These are phyloP conservation scores for Russula brevipes DNA, from an alignment of 768 basidiomycete species.

Conservation along the genomic window DNA sequence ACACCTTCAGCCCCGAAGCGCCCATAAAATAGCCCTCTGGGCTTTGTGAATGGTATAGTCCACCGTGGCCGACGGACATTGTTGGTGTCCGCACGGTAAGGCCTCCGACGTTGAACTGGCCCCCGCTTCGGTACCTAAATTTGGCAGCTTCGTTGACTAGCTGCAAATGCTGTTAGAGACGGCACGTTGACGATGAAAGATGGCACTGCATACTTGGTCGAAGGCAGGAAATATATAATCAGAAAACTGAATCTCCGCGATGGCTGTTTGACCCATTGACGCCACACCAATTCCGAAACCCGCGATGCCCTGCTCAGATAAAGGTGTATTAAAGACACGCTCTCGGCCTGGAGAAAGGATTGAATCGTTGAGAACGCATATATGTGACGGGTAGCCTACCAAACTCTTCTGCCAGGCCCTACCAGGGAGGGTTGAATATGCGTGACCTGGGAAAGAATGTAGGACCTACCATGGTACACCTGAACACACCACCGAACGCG, in stretches of 20 bases:
- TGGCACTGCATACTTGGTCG: conserved; percentile 61
- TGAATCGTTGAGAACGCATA: neutral
- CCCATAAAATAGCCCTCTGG: conserved; percentile 95
- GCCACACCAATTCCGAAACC: conserved; percentile 93
- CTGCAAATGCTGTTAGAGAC: conserved; percentile 34
- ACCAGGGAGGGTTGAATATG: conserved; percentile 3
- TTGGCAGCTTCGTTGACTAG: conserved; percentile 96
- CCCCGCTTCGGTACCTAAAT: conserved; percentile 84
- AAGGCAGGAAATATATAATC: conserved; percentile 95
- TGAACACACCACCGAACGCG: conserved; percentile 90
- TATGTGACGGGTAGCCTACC: conserved; percentile 43
- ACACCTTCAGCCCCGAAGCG: conserved; percentile 81
- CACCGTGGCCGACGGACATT: conserved; percentile 90
- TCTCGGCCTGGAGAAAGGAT: conserved; percentile 56
- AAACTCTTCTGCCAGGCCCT: conserved; percentile 91
- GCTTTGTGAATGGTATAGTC: conserved; percentile 90
- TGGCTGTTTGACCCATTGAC: conserved; percentile 89
- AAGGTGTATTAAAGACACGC: conserved; percentile 91
- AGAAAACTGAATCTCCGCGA: conserved; percentile 89
- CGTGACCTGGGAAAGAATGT: neutral
- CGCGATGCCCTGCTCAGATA: conserved; percentile 91
- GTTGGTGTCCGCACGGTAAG: conserved; percentile 81
- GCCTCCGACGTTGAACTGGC: conserved; percentile 74
- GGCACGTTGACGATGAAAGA: neutral
- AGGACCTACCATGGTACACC: conserved; percentile 76